Conservation (phyloP, 2,329 filamentous ascomycete species). For the Xylaria digitata region DNA sequence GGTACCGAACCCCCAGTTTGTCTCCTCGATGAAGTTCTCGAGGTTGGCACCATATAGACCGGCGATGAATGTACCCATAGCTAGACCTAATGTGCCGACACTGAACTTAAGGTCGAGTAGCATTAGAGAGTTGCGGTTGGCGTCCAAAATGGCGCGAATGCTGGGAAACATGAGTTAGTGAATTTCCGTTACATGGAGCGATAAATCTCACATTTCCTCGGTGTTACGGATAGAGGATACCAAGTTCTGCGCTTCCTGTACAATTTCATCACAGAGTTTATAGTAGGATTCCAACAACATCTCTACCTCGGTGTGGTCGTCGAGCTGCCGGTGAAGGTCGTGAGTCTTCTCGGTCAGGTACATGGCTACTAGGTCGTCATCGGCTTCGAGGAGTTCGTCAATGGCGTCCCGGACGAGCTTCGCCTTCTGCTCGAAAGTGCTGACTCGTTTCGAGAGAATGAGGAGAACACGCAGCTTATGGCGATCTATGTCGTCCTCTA, state of each 20-base stretch:
- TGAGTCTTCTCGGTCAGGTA: slow-evolving; percentile 90
- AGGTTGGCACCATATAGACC: slow-evolving; percentile 99
- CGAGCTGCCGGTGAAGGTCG: slow-evolving; percentile 76
- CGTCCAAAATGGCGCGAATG: slow-evolving; percentile 95
- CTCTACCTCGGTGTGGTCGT: slow-evolving; percentile 96
- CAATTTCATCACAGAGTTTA: slow-evolving; percentile 97
- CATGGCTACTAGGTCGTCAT: slow-evolving; percentile 95
- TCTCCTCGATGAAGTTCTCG: slow-evolving; percentile 98
- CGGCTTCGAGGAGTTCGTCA: slow-evolving; percentile 93
- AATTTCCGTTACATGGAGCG: background rate
- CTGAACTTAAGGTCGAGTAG: slow-evolving; percentile 95
- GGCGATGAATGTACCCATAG: slow-evolving; percentile 92
- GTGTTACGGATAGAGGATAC: slow-evolving; percentile 97
- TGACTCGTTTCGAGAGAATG: slow-evolving; percentile 93
- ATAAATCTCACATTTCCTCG: slow-evolving; percentile 84
- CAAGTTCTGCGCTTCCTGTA: slow-evolving; percentile 91
- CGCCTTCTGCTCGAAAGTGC: slow-evolving; percentile 97
- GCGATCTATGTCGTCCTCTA: slow-evolving; percentile 96
- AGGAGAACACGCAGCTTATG: slow-evolving; percentile 92
- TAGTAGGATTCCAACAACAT: slow-evolving; percentile 97
- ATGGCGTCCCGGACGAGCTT: slow-evolving; percentile 94
- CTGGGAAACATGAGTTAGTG: slow-evolving; percentile 59
- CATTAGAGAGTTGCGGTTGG: slow-evolving; percentile 98
- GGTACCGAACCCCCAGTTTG: slow-evolving; percentile 82
- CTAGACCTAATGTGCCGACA: slow-evolving; percentile 93